Evolutionary conservation across 2,329 filamentous ascomycete species (phyloP).

Genomic region (Chaetothyriales sp.): DNA sequence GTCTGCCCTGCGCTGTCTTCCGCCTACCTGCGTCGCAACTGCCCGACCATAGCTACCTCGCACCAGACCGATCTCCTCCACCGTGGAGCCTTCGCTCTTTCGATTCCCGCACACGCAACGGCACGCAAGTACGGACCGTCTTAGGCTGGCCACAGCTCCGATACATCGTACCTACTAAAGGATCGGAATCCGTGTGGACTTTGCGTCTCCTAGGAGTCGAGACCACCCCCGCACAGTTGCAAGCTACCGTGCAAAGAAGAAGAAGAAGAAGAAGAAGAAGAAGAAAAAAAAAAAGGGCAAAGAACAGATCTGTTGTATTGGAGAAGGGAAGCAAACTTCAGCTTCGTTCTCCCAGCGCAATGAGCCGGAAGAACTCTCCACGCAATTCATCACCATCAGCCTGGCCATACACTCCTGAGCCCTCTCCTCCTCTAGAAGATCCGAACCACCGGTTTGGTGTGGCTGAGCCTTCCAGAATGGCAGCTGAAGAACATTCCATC

Average conservation of each 20-base stretch:
- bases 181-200: not conserved
- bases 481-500: conserved; percentile 25
- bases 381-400: conserved; percentile 20
- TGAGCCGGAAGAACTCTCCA: conserved; percentile 16
- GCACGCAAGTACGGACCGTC: not conserved
- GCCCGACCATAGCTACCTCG: not conserved
- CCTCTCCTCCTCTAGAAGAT: conserved; percentile 32
- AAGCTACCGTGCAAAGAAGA: not conserved
- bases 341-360: conserved; percentile 12
- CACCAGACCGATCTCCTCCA: not conserved
- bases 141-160: not conserved
- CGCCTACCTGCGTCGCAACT: not conserved
- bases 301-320: not conserved
- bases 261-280: too few species aligned
- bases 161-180: not conserved
- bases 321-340: not conserved
- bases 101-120: not conserved
- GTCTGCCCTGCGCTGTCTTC: not conserved
- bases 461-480: conserved; percentile 26
- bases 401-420: conserved; percentile 24
- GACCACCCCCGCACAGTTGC: not conserved
- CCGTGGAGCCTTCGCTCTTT: not conserved
- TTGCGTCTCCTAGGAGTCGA: not conserved
- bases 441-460: conserved; percentile 20
- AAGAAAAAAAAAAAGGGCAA: too few species aligned